Conservation (phyloP, 2,329 filamentous ascomycete genomes). For the Colletotrichum musae region DNA sequence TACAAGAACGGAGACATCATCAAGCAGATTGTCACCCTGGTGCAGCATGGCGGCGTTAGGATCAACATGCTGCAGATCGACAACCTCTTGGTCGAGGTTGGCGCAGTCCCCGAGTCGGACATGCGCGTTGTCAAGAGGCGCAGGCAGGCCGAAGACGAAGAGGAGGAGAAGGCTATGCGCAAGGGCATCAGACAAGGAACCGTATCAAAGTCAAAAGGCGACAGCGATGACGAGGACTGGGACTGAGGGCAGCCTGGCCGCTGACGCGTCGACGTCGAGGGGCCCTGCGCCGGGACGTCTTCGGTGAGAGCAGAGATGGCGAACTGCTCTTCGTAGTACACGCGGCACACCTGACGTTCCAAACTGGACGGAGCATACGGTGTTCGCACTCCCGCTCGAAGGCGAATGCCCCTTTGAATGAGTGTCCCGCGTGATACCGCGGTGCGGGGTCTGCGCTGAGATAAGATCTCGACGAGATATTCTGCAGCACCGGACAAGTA, state of each 20-base stretch:
- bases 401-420: neutral
- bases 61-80: constrained; percentile 84
- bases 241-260: constrained; percentile 60
- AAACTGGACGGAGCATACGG: neutral
- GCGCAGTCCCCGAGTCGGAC: constrained; percentile 84
- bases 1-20: constrained; percentile 95
- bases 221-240: constrained; percentile 72
- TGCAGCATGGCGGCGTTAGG: constrained; percentile 80
- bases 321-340: neutral
- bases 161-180: constrained; percentile 68
- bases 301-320: neutral
- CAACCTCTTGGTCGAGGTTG: constrained; percentile 83
- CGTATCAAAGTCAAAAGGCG: constrained; percentile 56
- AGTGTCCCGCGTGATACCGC: neutral
- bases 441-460: neutral
- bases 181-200: constrained; percentile 68
- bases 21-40: constrained; percentile 91
- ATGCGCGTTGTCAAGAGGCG: constrained; percentile 78
- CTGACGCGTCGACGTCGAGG: neutral
- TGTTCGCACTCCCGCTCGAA: neutral
- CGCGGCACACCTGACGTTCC: neutral
- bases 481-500: neutral
- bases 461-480: neutral
- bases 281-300: neutral
- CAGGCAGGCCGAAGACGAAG: constrained; percentile 71